These are phyloP conservation scores for Suhomyces canberraensis DNA, from an alignment of 805 yeast genomes.

Conservation along the genomic window DNA sequence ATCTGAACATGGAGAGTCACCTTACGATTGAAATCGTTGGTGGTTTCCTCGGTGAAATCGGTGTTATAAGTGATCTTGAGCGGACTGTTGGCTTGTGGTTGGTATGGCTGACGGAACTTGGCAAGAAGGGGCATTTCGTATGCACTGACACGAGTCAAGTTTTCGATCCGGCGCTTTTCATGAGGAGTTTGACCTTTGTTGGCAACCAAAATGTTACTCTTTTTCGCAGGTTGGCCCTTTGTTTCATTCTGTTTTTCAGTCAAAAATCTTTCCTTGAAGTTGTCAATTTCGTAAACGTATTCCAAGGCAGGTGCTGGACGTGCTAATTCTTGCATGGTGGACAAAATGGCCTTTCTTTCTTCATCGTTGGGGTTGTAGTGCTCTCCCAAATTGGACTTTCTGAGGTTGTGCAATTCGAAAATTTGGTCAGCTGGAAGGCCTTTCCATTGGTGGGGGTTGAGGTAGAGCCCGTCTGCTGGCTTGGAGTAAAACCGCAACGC, in stretches of 20 bases:
- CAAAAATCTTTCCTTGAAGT: conserved; percentile 41
- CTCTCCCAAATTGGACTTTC: conserved; percentile 54
- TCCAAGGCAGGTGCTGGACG: conserved; percentile 30
- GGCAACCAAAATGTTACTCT: conserved; percentile 34
- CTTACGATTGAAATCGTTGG: conserved; percentile 61
- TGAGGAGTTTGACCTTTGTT: conserved; percentile 36
- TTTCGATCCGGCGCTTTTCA: conserved; percentile 67
- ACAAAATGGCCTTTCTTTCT: conserved; percentile 56
- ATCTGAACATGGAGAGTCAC: conserved; percentile 61
- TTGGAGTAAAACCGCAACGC: conserved; percentile 10
- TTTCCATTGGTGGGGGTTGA: conserved; percentile 68
- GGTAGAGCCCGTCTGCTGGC: conserved; percentile 34
- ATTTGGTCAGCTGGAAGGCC: conserved; percentile 64
- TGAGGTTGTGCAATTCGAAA: conserved; percentile 55
- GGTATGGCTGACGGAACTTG: conserved; percentile 69
- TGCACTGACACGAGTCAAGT: conserved; percentile 79
- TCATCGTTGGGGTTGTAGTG: conserved; percentile 60
- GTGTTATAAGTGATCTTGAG: conserved; percentile 64
- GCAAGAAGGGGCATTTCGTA: conserved; percentile 86
- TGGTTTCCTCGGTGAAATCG: conserved; percentile 67
- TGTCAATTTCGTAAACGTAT: conserved; percentile 40
- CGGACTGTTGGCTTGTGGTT: conserved; percentile 43
- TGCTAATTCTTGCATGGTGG: conserved; percentile 35
- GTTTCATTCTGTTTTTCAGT: conserved; percentile 36
- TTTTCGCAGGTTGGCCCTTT: conserved; percentile 38